Conservation (phyloP, 2,329 filamentous ascomycete genomes). For the Epichloe amarillans region DNA sequence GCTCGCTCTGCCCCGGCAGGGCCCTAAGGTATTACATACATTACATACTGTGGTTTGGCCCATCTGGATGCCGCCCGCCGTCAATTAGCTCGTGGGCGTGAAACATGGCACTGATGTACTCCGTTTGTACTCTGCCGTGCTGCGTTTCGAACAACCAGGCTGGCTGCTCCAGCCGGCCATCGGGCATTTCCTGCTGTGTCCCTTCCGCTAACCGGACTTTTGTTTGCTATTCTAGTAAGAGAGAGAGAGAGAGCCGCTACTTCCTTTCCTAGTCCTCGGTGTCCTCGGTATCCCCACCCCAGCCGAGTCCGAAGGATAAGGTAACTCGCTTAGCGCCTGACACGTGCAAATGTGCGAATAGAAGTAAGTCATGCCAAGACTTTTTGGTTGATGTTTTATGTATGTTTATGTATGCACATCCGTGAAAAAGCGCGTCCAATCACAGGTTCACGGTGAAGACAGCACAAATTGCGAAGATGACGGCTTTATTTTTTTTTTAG, state of each 20-base stretch:
- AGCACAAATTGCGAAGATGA: background rate
- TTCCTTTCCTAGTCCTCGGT: background rate
- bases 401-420: background rate
- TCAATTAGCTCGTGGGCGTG: too few species aligned
- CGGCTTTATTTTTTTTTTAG: background rate
- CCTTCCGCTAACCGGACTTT: background rate
- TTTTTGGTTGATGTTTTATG: background rate
- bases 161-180: background rate
- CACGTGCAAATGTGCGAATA: constrained; percentile 1
- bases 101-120: too few species aligned
- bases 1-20: background rate
- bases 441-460: background rate
- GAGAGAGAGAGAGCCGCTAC: background rate
- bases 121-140: too few species aligned
- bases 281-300: background rate
- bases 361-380: too few species aligned
- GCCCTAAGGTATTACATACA: too few species aligned
- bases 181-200: background rate
- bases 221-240: background rate
- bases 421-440: background rate
- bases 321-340: constrained; percentile 2
- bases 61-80: background rate
- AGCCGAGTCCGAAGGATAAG: constrained; percentile 3
- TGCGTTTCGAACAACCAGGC: too few species aligned
- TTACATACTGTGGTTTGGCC: constrained; percentile 1